Base-by-base conservation (phyloP, 1,284 basidiomycete genomes). In the Schizophyllum amplum region DNA sequence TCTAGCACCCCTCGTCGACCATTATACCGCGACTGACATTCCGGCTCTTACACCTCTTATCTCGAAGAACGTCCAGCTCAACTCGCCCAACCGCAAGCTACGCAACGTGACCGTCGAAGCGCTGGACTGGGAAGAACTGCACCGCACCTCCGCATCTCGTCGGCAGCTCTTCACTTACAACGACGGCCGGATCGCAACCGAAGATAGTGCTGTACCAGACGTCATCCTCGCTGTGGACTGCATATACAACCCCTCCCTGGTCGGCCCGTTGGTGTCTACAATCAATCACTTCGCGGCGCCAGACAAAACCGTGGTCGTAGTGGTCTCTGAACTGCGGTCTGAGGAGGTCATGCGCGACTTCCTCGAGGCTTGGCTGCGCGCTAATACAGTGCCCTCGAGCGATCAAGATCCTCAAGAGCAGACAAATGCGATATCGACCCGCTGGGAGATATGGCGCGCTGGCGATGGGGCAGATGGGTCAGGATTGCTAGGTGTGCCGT, bases 171-270 rank as follows among this genome's bases (percentile, higher is more conserved):
- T 69, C 55, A 70, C 66, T 21, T 61, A 60, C 2, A 42, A 3
- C 17, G 3, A 17, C 33, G 33, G 7, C 17, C n/a, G n/a, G n/a
- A n/a, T n/a, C n/a, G n/a, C n/a, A n/a, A n/a, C n/a, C n/a, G n/a
- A n/a, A n/a, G n/a, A n/a, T n/a, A n/a, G n/a, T 17, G 33, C 11
- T 17, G 33, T 17, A 9, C 48, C 48, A 7, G 89, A 94, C 68
- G 62, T 94, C 1, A 68, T 94, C 9, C 73, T 95, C 20, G 80
- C 82, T 4, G 84, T 94, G 2, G 93, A 96, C 66, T 94, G 91
- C 68, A 84, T 95, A 54, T 95, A 93, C 64, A 91, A 95, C 63
- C 90, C 92, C 5, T 81, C 83, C 1, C 78, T 96, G 21, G 75
- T 93, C 23, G 76, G 81, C 17, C 79, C 90, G 4, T 74, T 95